Percentiles rank a stretch among this genome's conserved stretches.
These are phyloP conservation scores for Penicillium thymicola DNA, from an alignment of 2,329 filamentous ascomycete genomes.

Conservation along the genomic window DNA sequence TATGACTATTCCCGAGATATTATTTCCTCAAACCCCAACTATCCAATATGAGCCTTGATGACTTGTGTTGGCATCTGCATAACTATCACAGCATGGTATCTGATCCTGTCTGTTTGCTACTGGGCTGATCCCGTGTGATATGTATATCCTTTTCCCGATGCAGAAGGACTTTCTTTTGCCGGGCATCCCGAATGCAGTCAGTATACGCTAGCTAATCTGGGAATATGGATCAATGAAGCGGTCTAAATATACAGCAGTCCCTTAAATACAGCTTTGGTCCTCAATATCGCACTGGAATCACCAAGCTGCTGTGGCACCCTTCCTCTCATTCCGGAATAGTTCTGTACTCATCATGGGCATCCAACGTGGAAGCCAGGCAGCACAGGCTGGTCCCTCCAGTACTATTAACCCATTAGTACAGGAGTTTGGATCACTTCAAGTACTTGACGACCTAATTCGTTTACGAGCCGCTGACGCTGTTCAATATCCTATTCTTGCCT, in stretches of 20 bases:
- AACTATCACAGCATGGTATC: not conserved
- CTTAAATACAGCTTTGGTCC: conserved; percentile 3
- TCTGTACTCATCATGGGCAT: conserved; percentile 17
- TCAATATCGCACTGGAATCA: not conserved
- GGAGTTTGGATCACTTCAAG: conserved; percentile 40
- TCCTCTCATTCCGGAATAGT: not conserved
- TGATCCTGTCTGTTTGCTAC: not conserved
- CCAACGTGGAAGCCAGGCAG: conserved; percentile 12
- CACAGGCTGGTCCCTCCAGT: conserved; percentile 7
- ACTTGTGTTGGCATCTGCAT: not conserved
- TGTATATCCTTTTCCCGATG: conserved; percentile 4
- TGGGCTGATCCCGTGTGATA: not conserved
- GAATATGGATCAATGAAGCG: not conserved
- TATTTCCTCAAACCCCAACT: not conserved
- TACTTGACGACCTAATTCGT: conserved; percentile 44
- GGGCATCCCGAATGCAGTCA: conserved; percentile 17
- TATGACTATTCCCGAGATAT: not conserved
- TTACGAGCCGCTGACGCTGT: conserved; percentile 37
- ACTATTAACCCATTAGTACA: conserved; percentile 19
- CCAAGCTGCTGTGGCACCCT: not conserved
- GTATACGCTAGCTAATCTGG: not conserved
- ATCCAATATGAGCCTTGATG: not conserved
- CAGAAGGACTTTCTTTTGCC: conserved; percentile 4
- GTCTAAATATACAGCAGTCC: not conserved
- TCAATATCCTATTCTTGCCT: conserved; percentile 44